These are phyloP conservation scores for Hebeloma cylindrosporum DNA, from an alignment of 768 basidiomycete genomes.

Conservation along the genomic window DNA sequence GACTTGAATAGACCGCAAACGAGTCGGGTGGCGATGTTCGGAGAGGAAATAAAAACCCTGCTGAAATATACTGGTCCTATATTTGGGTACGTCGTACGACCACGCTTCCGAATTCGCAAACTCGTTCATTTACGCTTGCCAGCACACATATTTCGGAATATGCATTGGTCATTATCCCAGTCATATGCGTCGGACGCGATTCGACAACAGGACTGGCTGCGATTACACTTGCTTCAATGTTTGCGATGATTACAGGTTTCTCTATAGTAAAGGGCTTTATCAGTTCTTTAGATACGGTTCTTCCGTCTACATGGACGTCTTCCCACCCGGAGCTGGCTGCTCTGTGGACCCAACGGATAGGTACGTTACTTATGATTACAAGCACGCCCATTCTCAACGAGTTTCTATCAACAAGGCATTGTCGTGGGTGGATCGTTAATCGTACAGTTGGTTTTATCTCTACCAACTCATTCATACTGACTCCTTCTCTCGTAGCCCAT, in stretches of 20 bases:
- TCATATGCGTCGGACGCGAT: conserved; percentile 83
- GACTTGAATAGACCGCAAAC: too few species aligned
- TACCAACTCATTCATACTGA: conserved; percentile 14
- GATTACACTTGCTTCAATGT: conserved; percentile 69
- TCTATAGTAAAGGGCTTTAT: conserved; percentile 80
- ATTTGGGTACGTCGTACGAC: too few species aligned
- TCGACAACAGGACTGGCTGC: conserved; percentile 86
- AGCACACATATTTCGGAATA: conserved; percentile 83
- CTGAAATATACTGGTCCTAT: too few species aligned
- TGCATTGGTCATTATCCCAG: conserved; percentile 74
- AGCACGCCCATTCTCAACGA: too few species aligned
- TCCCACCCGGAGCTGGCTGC: conserved; percentile 80
- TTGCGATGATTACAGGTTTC: conserved; percentile 66
- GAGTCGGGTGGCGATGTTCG: too few species aligned
- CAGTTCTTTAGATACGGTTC: conserved; percentile 84
- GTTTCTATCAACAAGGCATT: too few species aligned
- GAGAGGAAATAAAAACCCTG: too few species aligned
- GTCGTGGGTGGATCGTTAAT: too few species aligned
- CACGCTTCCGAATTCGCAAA: too few species aligned
- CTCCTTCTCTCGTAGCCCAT: conserved; percentile 46
- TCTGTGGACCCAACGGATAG: conserved; percentile 85
- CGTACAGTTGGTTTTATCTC: too few species aligned
- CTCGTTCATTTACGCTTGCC: too few species aligned
- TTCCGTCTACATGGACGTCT: conserved; percentile 92
- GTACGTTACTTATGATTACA: too few species aligned